Conservation (phyloP, 1,284 basidiomycete genomes). For the Hypsizygus ulmarius region DNA sequence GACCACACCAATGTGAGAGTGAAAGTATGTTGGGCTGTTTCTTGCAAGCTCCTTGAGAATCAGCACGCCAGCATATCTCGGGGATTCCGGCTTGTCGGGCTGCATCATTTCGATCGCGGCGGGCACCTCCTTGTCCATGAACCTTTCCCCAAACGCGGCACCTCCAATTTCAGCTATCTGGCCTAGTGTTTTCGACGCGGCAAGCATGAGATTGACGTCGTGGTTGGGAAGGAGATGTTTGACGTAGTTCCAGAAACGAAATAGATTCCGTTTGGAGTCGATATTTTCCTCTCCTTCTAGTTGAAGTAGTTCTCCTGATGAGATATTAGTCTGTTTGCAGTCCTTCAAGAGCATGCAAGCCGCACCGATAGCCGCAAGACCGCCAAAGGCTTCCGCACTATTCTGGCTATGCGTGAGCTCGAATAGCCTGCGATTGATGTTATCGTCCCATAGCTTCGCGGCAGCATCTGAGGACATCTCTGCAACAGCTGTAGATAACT, state of each 20-base stretch:
- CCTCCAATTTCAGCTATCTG: conserved; percentile 81
- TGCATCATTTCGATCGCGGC: conserved; percentile 79
- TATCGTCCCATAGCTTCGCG: conserved; percentile 79
- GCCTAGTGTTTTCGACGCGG: conserved; percentile 83
- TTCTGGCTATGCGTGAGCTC: conserved; percentile 81
- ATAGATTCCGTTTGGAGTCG: conserved; percentile 74
- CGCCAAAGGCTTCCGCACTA: conserved; percentile 75
- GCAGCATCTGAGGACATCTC: conserved; percentile 78
- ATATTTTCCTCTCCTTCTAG: conserved; percentile 73
- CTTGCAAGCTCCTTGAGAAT: conserved; percentile 89
- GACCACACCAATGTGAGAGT: conserved; percentile 81
- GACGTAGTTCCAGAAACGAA: conserved; percentile 90
- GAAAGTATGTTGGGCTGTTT: conserved; percentile 83
- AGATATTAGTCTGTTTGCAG: conserved; percentile 17
- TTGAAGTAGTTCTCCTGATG: conserved; percentile 65
- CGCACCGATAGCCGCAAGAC: conserved; percentile 79
- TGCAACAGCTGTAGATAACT: conserved; percentile 70
- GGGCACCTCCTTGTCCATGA: conserved; percentile 85
- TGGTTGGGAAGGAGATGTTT: conserved; percentile 81
- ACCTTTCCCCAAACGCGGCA: conserved; percentile 78
- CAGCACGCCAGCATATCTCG: conserved; percentile 82
- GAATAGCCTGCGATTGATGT: conserved; percentile 76
- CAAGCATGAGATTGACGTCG: conserved; percentile 86
- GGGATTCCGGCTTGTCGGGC: conserved; percentile 71
- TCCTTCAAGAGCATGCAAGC: conserved; percentile 17